These are phyloP conservation scores for Dioscorea alata DNA, from an alignment of 106 monocot genomes.

Conservation along the genomic window DNA sequence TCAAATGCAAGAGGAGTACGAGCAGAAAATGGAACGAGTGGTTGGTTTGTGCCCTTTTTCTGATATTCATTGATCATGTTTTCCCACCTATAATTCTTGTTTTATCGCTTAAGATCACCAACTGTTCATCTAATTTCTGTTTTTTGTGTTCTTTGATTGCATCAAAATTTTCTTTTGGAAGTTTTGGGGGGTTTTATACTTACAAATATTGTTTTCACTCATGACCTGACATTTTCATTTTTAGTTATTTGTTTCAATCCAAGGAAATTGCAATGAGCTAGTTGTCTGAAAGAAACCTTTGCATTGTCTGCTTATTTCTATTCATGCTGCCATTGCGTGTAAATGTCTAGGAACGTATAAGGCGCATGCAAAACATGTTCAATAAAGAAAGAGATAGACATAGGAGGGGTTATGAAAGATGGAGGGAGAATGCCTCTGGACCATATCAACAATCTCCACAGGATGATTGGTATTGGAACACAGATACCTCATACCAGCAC, in stretches of 20 bases:
- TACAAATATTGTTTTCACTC: background rate
- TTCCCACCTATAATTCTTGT: background rate
- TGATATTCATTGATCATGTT: background rate
- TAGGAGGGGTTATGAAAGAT: slow-evolving; percentile 64
- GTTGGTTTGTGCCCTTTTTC: slow-evolving; percentile 10
- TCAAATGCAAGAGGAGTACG: slow-evolving; percentile 62
- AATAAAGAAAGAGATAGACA: slow-evolving; percentile 80
- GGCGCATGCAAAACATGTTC: slow-evolving; percentile 83
- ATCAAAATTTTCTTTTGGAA: too few relatives aligned
- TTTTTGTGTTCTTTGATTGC: background rate
- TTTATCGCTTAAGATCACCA: background rate
- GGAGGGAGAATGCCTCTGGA: slow-evolving; percentile 64
- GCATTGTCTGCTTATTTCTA: background rate
- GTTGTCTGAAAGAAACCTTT: background rate
- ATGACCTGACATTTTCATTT: background rate
- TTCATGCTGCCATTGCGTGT: too few relatives aligned
- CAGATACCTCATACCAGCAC: slow-evolving; percentile 55
- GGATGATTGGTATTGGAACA: slow-evolving; percentile 90
- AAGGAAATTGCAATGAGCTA: too few relatives aligned
- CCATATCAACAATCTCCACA: slow-evolving; percentile 64
- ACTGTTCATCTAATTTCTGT: slow-evolving; percentile 9
- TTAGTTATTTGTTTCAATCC: too few relatives aligned
- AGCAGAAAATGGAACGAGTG: slow-evolving; percentile 90
- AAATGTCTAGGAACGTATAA: slow-evolving; percentile 63
- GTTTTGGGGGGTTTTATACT: too few relatives aligned